phyloP scores from a whole-genome alignment of 2,329 filamentous ascomycete genomes.

The Endocalyx cinctus region DNA sequence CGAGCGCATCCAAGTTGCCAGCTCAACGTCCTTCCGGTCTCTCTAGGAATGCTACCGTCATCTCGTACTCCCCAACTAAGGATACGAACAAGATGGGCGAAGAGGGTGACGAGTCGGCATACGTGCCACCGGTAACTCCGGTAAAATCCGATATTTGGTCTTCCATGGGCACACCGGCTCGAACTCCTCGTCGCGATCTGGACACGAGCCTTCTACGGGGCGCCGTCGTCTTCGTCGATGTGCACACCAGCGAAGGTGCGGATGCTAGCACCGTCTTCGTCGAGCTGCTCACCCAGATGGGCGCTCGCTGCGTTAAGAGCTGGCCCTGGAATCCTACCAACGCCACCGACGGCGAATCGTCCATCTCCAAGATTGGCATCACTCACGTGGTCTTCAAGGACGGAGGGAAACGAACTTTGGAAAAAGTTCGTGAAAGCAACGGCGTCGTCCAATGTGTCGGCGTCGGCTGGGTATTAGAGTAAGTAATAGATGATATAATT shows the following conservation, averaged over 20 bases:
- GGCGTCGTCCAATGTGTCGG: slow-evolving; percentile 82
- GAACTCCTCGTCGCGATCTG: slow-evolving; percentile 51
- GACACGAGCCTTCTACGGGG: slow-evolving; percentile 57
- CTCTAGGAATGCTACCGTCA: slow-evolving; percentile 46
- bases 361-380: slow-evolving; percentile 60
- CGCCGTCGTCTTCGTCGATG: slow-evolving; percentile 76
- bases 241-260: slow-evolving; percentile 74
- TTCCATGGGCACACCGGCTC: slow-evolving; percentile 49
- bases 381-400: slow-evolving; percentile 92
- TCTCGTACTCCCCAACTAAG: slow-evolving; percentile 51
- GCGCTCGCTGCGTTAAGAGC: slow-evolving; percentile 69
- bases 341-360: slow-evolving; percentile 28
- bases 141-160: slow-evolving; percentile 51
- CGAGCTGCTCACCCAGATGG: slow-evolving; percentile 74
- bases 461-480: slow-evolving; percentile 85
- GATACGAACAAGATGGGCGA: slow-evolving; percentile 26
- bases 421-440: slow-evolving; percentile 69
- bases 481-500: no score
- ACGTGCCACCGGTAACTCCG: slow-evolving; percentile 36
- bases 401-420: slow-evolving; percentile 71
- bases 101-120: slow-evolving; percentile 13
- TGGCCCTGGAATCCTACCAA: slow-evolving; percentile 67
- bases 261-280: slow-evolving; percentile 79
- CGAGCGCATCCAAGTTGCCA: slow-evolving; percentile 45
- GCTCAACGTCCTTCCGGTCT: slow-evolving; percentile 37